phyloP scores from a whole-genome alignment of 257 asterid species.

The Petunia secreta region DNA sequence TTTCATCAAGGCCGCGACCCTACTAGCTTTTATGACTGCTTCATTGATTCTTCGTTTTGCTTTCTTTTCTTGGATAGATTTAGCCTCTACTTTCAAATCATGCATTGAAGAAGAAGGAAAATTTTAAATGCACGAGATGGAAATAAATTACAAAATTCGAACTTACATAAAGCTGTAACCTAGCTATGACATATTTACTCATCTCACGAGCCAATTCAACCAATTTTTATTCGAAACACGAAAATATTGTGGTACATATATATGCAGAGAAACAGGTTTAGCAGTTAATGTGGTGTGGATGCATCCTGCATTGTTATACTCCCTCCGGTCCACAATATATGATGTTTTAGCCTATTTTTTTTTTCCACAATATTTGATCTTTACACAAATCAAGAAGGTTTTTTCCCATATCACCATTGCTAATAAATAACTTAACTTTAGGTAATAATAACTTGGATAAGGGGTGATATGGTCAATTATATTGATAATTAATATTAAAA shows the following conservation, averaged over 20 bases:
- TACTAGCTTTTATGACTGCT: neutral
- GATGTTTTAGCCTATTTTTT: no score
- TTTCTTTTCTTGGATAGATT: conserved; percentile 7
- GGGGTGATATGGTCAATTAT: no score
- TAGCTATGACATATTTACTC: no score
- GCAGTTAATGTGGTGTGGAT: neutral
- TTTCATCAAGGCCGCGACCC: neutral
- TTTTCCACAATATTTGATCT: no score
- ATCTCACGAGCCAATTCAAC: neutral
- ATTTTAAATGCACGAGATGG: conserved; percentile 6
- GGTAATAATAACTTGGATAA: no score
- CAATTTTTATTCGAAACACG: neutral
- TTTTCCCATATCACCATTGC: no score
- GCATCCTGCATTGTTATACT: neutral
- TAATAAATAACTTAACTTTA: no score
- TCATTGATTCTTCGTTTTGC: neutral
- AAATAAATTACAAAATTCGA: neutral
- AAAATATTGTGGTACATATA: conserved; percentile 19
- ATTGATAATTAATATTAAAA: no score
- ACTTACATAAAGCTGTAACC: conserved; percentile 4
- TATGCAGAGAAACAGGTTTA: neutral
- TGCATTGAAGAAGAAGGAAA: neutral
- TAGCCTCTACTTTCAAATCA: neutral
- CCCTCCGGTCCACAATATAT: no score
- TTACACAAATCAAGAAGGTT: no score